Conservation (phyloP, 192 early-diverging fungal species). For the Linnemannia exigua region DNA sequence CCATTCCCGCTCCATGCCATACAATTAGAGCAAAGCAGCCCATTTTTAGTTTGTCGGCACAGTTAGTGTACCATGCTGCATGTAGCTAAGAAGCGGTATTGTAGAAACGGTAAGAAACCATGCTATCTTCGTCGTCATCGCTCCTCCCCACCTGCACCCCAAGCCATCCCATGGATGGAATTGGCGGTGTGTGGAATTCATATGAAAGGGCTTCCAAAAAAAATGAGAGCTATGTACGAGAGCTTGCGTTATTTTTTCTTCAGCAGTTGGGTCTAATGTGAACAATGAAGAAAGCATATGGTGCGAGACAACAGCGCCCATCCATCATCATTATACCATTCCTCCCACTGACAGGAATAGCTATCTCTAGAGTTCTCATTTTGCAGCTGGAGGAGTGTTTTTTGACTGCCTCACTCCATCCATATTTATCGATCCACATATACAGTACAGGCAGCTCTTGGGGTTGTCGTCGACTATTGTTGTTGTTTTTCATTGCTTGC, state of each 20-base stretch:
- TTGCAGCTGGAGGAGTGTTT: no score
- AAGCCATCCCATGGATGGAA: background rate
- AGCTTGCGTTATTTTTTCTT: background rate
- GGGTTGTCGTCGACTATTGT: no score
- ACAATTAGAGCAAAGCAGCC: background rate
- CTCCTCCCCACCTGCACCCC: background rate
- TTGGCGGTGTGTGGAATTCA: background rate
- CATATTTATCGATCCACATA: background rate
- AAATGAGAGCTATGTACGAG: background rate
- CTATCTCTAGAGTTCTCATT: background rate
- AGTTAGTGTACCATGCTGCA: background rate
- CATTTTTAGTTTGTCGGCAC: background rate
- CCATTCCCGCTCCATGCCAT: background rate
- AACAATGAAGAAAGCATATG: background rate
- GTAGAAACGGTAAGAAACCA: background rate
- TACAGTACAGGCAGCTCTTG: no score
- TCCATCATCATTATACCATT: background rate
- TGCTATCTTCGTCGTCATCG: background rate
- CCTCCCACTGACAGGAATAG: background rate
- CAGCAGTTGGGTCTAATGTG: background rate
- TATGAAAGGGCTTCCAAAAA: slow-evolving; percentile 5
- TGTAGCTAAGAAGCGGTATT: background rate
- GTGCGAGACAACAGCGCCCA: background rate
- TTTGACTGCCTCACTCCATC: background rate
- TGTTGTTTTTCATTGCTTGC: background rate